Conservation (phyloP, 805 yeast species). For the Myxozyma monticola region DNA sequence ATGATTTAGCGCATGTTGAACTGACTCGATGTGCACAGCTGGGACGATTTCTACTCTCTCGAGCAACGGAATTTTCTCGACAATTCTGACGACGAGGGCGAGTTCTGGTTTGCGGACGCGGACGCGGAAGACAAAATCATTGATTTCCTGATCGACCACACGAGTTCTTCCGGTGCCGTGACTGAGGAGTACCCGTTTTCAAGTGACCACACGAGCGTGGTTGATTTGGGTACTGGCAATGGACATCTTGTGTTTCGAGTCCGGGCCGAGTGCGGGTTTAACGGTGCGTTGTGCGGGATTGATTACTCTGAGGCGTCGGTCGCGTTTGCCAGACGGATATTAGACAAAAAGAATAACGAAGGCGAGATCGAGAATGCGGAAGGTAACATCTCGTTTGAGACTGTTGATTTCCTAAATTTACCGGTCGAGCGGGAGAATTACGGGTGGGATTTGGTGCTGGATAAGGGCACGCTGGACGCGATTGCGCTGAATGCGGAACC, state of each 20-base stretch:
- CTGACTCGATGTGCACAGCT: constrained; percentile 41
- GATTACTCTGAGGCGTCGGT: constrained; percentile 87
- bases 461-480: constrained; percentile 97
- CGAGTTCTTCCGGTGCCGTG: constrained; percentile 37
- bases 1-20: background rate
- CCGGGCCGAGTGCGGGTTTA: constrained; percentile 60
- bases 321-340: constrained; percentile 63
- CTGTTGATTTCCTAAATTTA: constrained; percentile 65
- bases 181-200: constrained; percentile 17
- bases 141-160: constrained; percentile 60
- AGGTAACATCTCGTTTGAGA: constrained; percentile 50
- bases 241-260: constrained; percentile 82
- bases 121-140: constrained; percentile 86
- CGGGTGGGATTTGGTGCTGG: constrained; percentile 72
- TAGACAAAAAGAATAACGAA: constrained; percentile 43
- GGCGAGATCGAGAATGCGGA: constrained; percentile 38
- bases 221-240: constrained; percentile 84
- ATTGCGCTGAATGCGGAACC: constrained; percentile 73
- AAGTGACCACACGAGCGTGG: constrained; percentile 2
- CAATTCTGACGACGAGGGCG: constrained; percentile 86
- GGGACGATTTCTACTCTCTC: constrained; percentile 82
- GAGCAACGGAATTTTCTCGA: constrained; percentile 71
- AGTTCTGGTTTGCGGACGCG: constrained; percentile 95
- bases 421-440: constrained; percentile 41
- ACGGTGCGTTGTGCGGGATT: constrained; percentile 60